Base-by-base conservation (phyloP, 192 early-diverging fungal genomes). In the Geosiphon pyriformis region DNA sequence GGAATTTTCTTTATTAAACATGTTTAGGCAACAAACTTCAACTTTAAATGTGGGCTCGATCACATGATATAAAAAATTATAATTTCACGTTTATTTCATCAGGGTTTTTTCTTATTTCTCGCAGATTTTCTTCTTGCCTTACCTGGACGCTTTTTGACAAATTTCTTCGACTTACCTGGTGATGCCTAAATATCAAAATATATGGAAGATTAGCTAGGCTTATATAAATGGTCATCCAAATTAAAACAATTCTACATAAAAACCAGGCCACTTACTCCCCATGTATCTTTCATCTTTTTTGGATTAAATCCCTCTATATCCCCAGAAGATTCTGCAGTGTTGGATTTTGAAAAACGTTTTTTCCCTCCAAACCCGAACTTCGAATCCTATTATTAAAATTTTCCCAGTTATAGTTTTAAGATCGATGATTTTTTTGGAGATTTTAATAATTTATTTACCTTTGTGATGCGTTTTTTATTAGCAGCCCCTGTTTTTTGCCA, bases 311-410 rank as follows among this genome's bases (percentile, higher is more conserved):
- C 84, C 33, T 75, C 75, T 47, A 96, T 73, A 72, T 92, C 93
- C 29, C 78, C 85, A 15, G 86, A 78, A 62, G 83, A 86, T 22
- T 92, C 90, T 6, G 84, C 77, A 8, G 90, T 90, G 72, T 97
- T 97, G 46, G 75, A 78, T 77, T 93, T 97, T 37, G 77, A 63
- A 54, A 80, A 70, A 30, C 90, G 78, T 80, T 93, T 92, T 72
- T 88, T 87, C 50, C 94, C 94, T 48, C 94, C 94, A 81, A 91
- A 94, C 1, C 94, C 94, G 74, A 87, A 98, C 80, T 92, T 94
- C 35, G 84, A 74, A 72, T 96, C 88, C 78, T 94, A 92, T 50
- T 63, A 15, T 64, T 82, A n/a, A 57, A 72, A 64, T 50, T 49
- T n/a, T n/a, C n/a, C n/a, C n/a, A n/a, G n/a, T n/a, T n/a, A n/a